phyloP scores from a whole-genome alignment of 2,329 filamentous ascomycete genomes.

The Aotearoamyces nothofagi region DNA sequence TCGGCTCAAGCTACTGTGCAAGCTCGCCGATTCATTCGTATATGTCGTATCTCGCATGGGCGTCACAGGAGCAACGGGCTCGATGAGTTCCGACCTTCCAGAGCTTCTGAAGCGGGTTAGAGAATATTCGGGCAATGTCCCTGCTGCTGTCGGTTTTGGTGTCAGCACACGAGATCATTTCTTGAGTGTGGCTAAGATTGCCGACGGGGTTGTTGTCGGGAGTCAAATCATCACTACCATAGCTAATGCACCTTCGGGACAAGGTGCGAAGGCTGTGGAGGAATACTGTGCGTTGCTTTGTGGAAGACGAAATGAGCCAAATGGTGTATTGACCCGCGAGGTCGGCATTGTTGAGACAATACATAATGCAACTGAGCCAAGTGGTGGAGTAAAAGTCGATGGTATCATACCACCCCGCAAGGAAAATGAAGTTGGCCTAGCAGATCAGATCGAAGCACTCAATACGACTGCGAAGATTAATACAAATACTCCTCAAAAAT shows the following conservation, averaged over 20 bases:
- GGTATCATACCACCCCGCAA: conserved; percentile 36
- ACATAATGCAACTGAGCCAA: conserved; percentile 41
- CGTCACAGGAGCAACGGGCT: conserved; percentile 80
- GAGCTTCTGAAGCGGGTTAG: conserved; percentile 75
- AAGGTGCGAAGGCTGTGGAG: conserved; percentile 59
- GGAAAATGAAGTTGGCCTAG: conserved; percentile 19
- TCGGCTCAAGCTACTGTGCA: conserved; percentile 90
- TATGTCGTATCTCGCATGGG: conserved; percentile 97
- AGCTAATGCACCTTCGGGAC: conserved; percentile 47
- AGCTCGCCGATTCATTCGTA: conserved; percentile 96
- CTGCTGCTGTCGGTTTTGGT: conserved; percentile 87
- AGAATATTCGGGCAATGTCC: conserved; percentile 79
- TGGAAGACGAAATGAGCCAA: conserved; percentile 30
- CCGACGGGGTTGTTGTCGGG: conserved; percentile 92
- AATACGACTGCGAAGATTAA: conserved; percentile 34
- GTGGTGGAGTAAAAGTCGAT: conserved; percentile 50
- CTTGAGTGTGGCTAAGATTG: conserved; percentile 63
- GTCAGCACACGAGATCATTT: conserved; percentile 95
- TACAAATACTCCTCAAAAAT: conserved; percentile 55
- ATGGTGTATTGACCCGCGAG: conserved; percentile 34
- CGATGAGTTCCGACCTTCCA: conserved; percentile 67
- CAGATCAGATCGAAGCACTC: conserved; percentile 52
- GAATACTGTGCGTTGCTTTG: conserved; percentile 72
- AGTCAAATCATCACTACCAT: conserved; percentile 85
- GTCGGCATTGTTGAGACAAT: conserved; percentile 57